Evolutionary conservation across 495 filamentous ascomycete genomes (phyloP), one percentile per base, ranked within the genome.

Genomic region (Neurospora sp.): DNA sequence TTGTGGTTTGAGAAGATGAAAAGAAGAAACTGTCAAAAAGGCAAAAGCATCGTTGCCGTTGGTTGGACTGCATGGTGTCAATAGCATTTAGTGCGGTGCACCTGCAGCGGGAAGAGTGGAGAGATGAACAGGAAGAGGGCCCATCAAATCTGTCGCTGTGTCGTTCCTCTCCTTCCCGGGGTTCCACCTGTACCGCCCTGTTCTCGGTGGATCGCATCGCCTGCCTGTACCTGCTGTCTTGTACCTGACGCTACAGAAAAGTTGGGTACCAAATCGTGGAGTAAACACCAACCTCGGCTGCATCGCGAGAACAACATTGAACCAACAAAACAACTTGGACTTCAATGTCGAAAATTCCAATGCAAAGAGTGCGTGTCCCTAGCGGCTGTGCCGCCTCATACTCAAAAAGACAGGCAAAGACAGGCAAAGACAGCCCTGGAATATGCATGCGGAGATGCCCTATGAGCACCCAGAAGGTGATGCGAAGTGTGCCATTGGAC

Each of bases 331-430:
- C 39, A 42, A 18, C n/a, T 20, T 46, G 40, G 16, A 10, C 12
- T 35, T 37, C 41, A 44, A 12, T 41, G 16, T 37, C 18, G n/a
- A 69, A 59, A 48, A 37, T 39, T 27, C 39, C 27, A 44, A 73
- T 59, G 18, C 39, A 39, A 74, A 59, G 72, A 70, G 74, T 75
- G 70, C 69, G 69, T 72, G 42, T 71, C 69, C 72, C 70, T 70
- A 76, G 74, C 73, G 71, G 73, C 79, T 82, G 77, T 79, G 80
- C 77, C 79, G 76, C 77, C 77, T 75, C 79, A 77, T 78, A 72
- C 62, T 70, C 71, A 75, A 72, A 72, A 27, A 10, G 23, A 62
- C 27, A 62, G 31, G 27, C 54, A 62, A 9, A 62, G 54, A 59
- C 46, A 54, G 20, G 20, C 10, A 44, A 70, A 59, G 76, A 69